Evolutionary conservation across 108 stramenopile species (phyloP), one percentile per base, ranked within the genome.

Genomic region (Chaetoceros muelleri): DNA sequence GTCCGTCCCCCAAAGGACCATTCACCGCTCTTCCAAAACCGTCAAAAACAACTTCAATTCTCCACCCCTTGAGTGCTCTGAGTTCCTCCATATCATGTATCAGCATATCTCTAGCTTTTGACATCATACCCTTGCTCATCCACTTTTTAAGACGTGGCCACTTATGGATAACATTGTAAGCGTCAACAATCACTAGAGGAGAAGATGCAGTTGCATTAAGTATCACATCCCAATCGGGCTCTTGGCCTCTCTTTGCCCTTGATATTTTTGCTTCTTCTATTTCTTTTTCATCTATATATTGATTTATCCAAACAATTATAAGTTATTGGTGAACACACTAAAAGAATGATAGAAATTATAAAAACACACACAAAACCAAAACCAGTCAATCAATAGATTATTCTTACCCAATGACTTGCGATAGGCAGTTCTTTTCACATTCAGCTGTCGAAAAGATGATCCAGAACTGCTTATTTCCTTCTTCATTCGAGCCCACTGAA

Each of bases 11-110:
- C 21, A 80, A 46, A 2, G 75, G 73, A 26, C 78, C 81, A 21
- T 48, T 52, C 13, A 40, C 45, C 18, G 52, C 60, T 28, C 70
- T 44, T 48, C 84, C 80, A 40, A 74, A 72, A 2, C 89, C 89
- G 65, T 91, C 89, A 71, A 86, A 91, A 28, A 91, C 89, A 25
- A 79, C 79, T 63, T 91, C 85, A 30, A 91, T 80, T 52, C 89
- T 52, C 89, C 89, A 91, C 46, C 89, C 81, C 50, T 79, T 80
- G 22, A 82, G 44, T 16, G 55, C 53, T 28, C 76, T 63, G 58
- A 91, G 30, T 31, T 82, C 71, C 58, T 91, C 89, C 63, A 91
- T 68, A 70, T 90, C 87, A n/a, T 82, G 62, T 2, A 85, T 57
- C 13, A 90, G 53, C 19, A 85, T 40, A 30, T 85, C 74, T 22